Conservation (phyloP, 352 stramenopile species). For the Pythium brachiatum region DNA sequence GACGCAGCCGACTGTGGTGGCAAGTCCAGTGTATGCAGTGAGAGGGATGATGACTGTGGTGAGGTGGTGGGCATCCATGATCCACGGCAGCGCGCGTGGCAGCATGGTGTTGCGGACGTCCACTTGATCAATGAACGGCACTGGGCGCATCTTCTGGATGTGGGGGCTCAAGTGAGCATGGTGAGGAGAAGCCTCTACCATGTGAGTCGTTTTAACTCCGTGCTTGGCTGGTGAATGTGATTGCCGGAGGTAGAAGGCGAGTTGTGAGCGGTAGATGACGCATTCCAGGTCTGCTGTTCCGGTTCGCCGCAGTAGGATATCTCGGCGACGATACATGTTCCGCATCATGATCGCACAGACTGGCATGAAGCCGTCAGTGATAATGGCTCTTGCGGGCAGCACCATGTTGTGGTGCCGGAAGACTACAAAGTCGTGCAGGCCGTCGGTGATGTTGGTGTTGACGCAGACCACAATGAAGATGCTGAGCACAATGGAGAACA, state of each 20-base stretch:
- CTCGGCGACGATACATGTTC: conserved; percentile 17
- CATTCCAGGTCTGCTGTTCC: conserved; percentile 10
- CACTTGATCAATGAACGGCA: too few relatives aligned
- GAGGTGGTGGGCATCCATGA: too few relatives aligned
- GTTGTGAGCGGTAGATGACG: conserved; percentile 12
- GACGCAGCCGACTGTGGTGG: background rate
- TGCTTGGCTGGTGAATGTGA: too few relatives aligned
- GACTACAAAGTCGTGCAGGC: conserved; percentile 10
- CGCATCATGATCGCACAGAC: conserved; percentile 5
- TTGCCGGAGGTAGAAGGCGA: background rate
- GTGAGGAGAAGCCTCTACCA: too few relatives aligned
- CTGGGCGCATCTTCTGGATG: too few relatives aligned
- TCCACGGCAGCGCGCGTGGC: too few relatives aligned
- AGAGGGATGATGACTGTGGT: background rate
- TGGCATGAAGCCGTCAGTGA: conserved; percentile 9
- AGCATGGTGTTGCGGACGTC: too few relatives aligned
- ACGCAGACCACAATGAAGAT: conserved; percentile 4
- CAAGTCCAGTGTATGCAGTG: background rate
- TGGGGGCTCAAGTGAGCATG: too few relatives aligned
- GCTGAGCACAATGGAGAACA: conserved; percentile 3
- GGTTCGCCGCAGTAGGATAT: background rate
- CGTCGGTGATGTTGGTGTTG: conserved; percentile 5
- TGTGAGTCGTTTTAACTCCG: too few relatives aligned
- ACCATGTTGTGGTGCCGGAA: conserved; percentile 4
- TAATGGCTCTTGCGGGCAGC: background rate